Percentiles rank a stretch among this genome's conserved stretches.
phyloP scores from a whole-genome alignment of 805 yeast genomes.

The Hanseniaspora meyeri region DNA sequence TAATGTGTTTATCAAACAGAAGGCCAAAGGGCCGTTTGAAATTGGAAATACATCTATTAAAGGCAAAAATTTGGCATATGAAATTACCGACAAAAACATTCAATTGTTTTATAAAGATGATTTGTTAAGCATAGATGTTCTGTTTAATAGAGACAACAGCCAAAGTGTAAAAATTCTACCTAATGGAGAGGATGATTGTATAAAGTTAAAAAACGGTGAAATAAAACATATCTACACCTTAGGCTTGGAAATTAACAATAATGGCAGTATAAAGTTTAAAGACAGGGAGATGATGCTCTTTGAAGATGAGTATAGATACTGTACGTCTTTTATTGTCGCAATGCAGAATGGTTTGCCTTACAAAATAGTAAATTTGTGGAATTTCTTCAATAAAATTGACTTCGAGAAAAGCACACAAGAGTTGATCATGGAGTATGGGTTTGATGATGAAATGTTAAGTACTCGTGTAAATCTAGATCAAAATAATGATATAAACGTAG shows the following conservation, averaged over 20 bases:
- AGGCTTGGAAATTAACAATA: slow-evolving; percentile 32
- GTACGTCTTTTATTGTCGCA: slow-evolving; percentile 22
- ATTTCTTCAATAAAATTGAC: background rate
- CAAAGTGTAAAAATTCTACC: background rate
- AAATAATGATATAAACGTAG: background rate
- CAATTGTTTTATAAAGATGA: background rate
- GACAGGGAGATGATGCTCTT: background rate
- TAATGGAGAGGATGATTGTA: background rate
- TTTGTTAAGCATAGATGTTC: background rate
- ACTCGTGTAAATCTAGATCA: background rate
- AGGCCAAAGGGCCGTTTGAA: slow-evolving; percentile 22
- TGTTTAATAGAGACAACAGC: background rate
- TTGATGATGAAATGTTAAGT: background rate
- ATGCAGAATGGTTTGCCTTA: background rate
- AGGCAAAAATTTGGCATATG: slow-evolving; percentile 18
- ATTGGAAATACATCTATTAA: slow-evolving; percentile 41
- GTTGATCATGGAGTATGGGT: slow-evolving; percentile 34
- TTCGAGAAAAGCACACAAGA: slow-evolving; percentile 13
- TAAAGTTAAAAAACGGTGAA: background rate
- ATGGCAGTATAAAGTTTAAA: slow-evolving; percentile 33
- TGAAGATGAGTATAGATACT: slow-evolving; percentile 57
- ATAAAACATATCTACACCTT: background rate
- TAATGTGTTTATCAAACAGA: slow-evolving; percentile 2
- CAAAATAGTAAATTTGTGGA: background rate
- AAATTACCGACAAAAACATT: slow-evolving; percentile 5